Evolutionary conservation across 2,329 filamentous ascomycete genomes (phyloP), one percentile per base, ranked within the genome.

Genomic region (Corinectria fuckeliana): DNA sequence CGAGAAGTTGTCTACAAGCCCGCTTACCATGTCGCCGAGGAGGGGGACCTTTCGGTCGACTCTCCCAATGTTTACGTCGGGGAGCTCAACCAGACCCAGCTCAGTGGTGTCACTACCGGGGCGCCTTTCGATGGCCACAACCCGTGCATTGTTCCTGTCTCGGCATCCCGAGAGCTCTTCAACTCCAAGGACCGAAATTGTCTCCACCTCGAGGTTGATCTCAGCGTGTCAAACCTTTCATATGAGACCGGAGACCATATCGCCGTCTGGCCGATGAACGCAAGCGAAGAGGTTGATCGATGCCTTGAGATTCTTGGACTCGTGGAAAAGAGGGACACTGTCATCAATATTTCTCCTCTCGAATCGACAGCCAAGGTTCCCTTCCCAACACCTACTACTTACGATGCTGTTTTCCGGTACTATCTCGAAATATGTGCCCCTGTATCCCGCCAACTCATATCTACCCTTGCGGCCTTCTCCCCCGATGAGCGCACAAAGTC

Each of bases 51-150:
- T 70, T 87, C 88, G 44, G 82, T 86, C 38, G 90, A 96, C 28
- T 90, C 91, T 13, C 82, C 89, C 62, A 87, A 90, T 55, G 95
- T 99, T 60, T 99, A 97, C 75, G 84, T 98, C 20, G 95, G 95
- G 70, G 95, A 99, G 77, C 94, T 93, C 45, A 97, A 96, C 82
- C 93, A 93, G 82, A 91, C 92, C 81, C 94, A 98, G 74, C 90
- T 98, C 58, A 91, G 92, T 91, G n/a, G n/a, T n/a, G n/a, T n/a
- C 60, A 82, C 80, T 39, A 84, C 89, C 68, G 95, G 91, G 77
- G 93, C 93, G 13, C 94, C 95, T 13, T 98, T 91, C 85, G 97
- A 97, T 74, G 90, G 92, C 51, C 93, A 97, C 82, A 97, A 97
- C 80, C 95, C 95, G n/a, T 98, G 91, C 81, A 94, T 98, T 74